Percentiles rank a stretch among this genome's conserved stretches.
phyloP scores from a whole-genome alignment of 306 rosid genomes.

The Quercus robur region DNA sequence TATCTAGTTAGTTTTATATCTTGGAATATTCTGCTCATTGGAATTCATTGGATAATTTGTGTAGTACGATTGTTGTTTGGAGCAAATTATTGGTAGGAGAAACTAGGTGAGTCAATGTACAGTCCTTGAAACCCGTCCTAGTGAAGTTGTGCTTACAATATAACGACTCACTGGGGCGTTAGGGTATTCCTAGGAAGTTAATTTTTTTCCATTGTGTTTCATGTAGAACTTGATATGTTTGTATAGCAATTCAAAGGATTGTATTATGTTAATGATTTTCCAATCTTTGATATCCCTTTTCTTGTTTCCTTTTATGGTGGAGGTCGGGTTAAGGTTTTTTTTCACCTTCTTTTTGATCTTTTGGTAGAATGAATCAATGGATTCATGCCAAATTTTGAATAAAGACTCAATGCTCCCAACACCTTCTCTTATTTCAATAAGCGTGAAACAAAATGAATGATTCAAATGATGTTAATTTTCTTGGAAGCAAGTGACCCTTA shows the following conservation, averaged over 20 bases:
- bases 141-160: conserved; percentile 19
- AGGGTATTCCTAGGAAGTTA: conserved; percentile 11
- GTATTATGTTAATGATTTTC: not conserved
- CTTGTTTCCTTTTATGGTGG: not conserved
- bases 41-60: conserved; percentile 35
- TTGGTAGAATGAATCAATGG: not conserved
- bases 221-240: conserved; percentile 11
- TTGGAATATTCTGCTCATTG: conserved; percentile 36
- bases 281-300: not conserved
- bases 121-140: conserved; percentile 31
- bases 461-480: no score
- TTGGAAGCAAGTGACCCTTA: no score
- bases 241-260: not conserved
- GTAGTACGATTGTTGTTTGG: not conserved
- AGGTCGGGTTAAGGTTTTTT: not conserved
- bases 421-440: no score
- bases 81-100: conserved; percentile 26
- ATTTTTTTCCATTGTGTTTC: conserved; percentile 16
- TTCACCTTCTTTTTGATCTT: not conserved
- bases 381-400: not conserved
- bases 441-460: no score
- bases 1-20: conserved; percentile 30
- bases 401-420: no score
- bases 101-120: conserved; percentile 35
- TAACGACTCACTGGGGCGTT: conserved; percentile 24